Evolutionary conservation across 2,329 filamentous ascomycete species (phyloP), one percentile per base, ranked within the genome.

Genomic region (Aurifilum marmelostoma): DNA sequence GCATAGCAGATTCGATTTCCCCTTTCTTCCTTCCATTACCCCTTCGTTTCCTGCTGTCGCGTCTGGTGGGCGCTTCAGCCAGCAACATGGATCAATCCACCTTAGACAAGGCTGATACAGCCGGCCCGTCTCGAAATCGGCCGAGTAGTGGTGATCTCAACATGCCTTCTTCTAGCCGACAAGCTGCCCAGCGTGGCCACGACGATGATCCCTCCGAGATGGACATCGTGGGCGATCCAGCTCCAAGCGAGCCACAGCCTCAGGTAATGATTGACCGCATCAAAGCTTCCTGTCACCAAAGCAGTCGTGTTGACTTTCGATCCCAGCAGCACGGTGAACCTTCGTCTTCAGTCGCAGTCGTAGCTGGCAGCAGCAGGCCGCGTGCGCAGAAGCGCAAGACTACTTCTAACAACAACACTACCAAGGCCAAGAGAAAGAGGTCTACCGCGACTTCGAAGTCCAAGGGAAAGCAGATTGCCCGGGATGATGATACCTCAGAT

Each of bases 381-480:
- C 59, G n/a, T 8, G 21, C 12, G 18, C 32, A 24, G 37, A 62
- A 62, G 24, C 59, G 59, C 59, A 62, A 62, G n/a, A 12, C 59
- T 39, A 16, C 59, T 27, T 39, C n/a, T 37, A 37, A 43, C 37
- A 18, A 12, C 11, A 32, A 14, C 27, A 47, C 3, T n/a, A 27
- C 39, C 27, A 24, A 43, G 43, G 29, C n/a, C 37, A 62, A 62
- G 34, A 62, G 27, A 24, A 43, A 41, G 39, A 37, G 21, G 24
- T 24, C 32, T 24, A 16, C 1, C 24, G 34, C 37, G 24, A 37
- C 3, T 18, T 16, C 59, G n/a, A 29, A 41, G 11, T 27, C 59
- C 59, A 39, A 62, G 59, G 34, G 18, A 16, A 41, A 41, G n/a
- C n/a, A 12, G 27, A 5, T 47, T 11, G 43, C 59, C 12, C 18